phyloP scores from a whole-genome alignment of 1,139 yeast species.

The Protomyces pachydermus region DNA sequence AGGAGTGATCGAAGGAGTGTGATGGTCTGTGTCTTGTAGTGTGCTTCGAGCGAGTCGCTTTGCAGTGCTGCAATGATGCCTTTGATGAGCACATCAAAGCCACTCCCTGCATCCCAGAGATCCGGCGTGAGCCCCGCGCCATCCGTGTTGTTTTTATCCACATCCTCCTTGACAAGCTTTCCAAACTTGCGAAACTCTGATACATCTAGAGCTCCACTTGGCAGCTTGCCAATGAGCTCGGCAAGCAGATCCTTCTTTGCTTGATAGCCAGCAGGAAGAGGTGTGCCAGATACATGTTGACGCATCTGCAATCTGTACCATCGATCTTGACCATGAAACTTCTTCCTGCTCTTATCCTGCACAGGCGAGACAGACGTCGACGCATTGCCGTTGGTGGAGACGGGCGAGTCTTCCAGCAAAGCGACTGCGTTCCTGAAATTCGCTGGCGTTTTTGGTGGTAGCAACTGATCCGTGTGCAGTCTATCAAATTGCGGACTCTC shows the following conservation, averaged over 20 bases:
- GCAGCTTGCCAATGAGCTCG: conserved; percentile 5
- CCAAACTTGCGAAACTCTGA: conserved; percentile 23
- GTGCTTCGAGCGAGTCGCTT: background rate
- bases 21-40: conserved; percentile 17
- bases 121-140: background rate
- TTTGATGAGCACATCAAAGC: conserved; percentile 20
- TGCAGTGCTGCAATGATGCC: background rate
- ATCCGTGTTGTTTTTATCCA: background rate
- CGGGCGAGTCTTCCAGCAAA: background rate
- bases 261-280: conserved; percentile 15
- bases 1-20: conserved; percentile 15
- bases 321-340: conserved; percentile 12
- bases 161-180: conserved; percentile 21
- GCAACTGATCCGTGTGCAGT: background rate
- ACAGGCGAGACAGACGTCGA: background rate
- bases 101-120: conserved; percentile 27
- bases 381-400: background rate
- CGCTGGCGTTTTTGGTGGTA: conserved; percentile 10
- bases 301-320: conserved; percentile 29
- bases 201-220: conserved; percentile 13
- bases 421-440: conserved; percentile 3
- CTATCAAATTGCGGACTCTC: background rate
- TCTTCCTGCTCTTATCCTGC: background rate
- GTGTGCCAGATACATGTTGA: conserved; percentile 7
- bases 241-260: conserved; percentile 20